A percentile compares a stretch with the other conserved stretches of the same genome.
phyloP scores from a whole-genome alignment of 140 eudicot species.

The Cichorium intybus region DNA sequence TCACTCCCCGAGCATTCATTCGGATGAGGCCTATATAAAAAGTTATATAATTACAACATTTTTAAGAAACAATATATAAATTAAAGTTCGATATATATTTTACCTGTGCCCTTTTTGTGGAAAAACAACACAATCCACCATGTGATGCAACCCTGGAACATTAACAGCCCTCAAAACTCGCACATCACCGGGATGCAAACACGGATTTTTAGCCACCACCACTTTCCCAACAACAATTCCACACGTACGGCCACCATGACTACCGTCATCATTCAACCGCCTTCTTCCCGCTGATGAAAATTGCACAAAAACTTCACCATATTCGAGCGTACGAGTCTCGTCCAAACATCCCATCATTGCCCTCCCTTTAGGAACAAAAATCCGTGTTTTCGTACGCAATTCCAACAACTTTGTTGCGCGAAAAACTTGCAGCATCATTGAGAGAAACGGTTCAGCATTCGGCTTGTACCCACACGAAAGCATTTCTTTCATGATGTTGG shows the following conservation, averaged over 20 bases:
- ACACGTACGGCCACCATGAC: slow-evolving; percentile 4
- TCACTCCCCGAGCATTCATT: slow-evolving; percentile 98
- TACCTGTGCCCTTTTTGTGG: slow-evolving; percentile 85
- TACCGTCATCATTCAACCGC: slow-evolving; percentile 33
- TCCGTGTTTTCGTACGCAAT: slow-evolving; percentile 65
- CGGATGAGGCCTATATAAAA: no score
- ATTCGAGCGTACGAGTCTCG: slow-evolving; percentile 71
- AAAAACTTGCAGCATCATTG: slow-evolving; percentile 89
- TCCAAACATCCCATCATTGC: slow-evolving; percentile 94
- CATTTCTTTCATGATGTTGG: slow-evolving; percentile 71
- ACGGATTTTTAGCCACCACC: slow-evolving; percentile 90
- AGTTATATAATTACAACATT: no score
- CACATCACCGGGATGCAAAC: slow-evolving; percentile 93
- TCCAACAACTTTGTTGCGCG: slow-evolving; percentile 78
- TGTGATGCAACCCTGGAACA: slow-evolving; percentile 70
- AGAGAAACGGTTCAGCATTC: slow-evolving; percentile 72
- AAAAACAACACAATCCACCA: slow-evolving; percentile 95
- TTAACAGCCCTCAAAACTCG: slow-evolving; percentile 72
- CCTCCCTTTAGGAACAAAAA: slow-evolving; percentile 66
- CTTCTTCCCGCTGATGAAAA: slow-evolving; percentile 52
- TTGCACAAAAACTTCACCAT: slow-evolving; percentile 88
- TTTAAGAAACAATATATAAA: no score
- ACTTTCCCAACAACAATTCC: slow-evolving; percentile 46
- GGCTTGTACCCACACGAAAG: slow-evolving; percentile 82
- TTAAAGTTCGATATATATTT: no score